phyloP scores from a whole-genome alignment of 2,329 filamentous ascomycete species.

The Exophiala aquamarina region DNA sequence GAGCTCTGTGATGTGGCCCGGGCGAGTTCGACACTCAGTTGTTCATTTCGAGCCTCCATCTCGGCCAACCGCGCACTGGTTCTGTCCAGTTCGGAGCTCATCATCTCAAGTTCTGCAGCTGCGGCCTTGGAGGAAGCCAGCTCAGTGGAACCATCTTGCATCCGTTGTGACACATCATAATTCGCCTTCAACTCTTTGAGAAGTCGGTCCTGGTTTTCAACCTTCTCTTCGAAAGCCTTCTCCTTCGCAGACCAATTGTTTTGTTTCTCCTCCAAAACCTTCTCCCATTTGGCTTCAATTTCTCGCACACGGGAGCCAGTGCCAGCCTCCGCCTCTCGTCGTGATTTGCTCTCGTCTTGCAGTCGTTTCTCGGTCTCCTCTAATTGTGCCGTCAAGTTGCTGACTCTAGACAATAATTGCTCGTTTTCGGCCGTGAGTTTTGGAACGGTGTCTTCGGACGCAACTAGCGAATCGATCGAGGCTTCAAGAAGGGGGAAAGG shows the following conservation, averaged over 20 bases:
- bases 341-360: slow-evolving; percentile 71
- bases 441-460: slow-evolving; percentile 88
- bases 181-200: slow-evolving; percentile 94
- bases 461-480: slow-evolving; percentile 88
- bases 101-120: slow-evolving; percentile 89
- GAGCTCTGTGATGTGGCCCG: slow-evolving; percentile 76
- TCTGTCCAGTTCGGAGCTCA: slow-evolving; percentile 85
- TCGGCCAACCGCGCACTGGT: slow-evolving; percentile 85
- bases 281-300: slow-evolving; percentile 84
- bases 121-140: slow-evolving; percentile 65
- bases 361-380: slow-evolving; percentile 79
- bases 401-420: slow-evolving; percentile 76
- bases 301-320: slow-evolving; percentile 82
- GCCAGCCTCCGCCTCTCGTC: slow-evolving; percentile 73
- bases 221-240: slow-evolving; percentile 84
- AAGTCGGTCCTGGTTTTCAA: slow-evolving; percentile 88
- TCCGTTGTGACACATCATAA: slow-evolving; percentile 91
- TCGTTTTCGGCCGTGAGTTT: slow-evolving; percentile 86
- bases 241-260: slow-evolving; percentile 97
- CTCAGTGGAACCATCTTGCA: slow-evolving; percentile 67
- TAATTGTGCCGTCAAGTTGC: slow-evolving; percentile 73
- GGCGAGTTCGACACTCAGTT: slow-evolving; percentile 84
- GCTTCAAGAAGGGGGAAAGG: slow-evolving; percentile 95
- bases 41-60: slow-evolving; percentile 90
- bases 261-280: slow-evolving; percentile 87